A percentile compares a stretch with the other conserved stretches of the same genome.
Evolutionary conservation across 768 basidiomycete genomes (phyloP).

Genomic region (Hortiboletus flavorubellus): DNA sequence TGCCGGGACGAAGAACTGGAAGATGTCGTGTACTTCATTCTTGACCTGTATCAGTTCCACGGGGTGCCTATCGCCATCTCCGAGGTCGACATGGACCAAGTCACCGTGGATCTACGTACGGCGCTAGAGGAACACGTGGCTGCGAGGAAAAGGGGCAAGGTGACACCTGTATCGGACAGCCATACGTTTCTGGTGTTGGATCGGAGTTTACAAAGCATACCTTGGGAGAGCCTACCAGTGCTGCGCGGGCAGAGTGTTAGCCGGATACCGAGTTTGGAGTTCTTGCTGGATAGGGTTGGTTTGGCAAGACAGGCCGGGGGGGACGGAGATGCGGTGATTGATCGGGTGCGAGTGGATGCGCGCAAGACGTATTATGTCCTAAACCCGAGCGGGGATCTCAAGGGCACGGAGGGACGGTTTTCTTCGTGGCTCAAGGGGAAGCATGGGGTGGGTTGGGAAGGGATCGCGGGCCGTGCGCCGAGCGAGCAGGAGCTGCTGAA

Average conservation of each 20-base stretch:
- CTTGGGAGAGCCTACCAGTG: conserved; percentile 94
- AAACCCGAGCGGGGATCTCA: conserved; percentile 91
- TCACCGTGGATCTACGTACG: conserved; percentile 78
- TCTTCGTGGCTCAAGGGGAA: conserved; percentile 72
- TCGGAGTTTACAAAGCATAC: conserved; percentile 82
- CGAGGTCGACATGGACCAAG: conserved; percentile 88
- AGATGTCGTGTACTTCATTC: conserved; percentile 88
- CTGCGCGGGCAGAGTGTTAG: conserved; percentile 83
- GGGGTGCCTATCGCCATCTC: conserved; percentile 85
- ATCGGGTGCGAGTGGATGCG: conserved; percentile 58
- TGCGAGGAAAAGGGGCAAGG: conserved; percentile 31
- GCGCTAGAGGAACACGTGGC: conserved; percentile 71
- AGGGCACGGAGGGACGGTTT: conserved; percentile 80
- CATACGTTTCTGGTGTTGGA: conserved; percentile 90
- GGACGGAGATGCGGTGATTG: conserved; percentile 26
- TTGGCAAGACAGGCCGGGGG: conserved; percentile 45
- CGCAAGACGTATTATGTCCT: conserved; percentile 77
- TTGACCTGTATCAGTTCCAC: conserved; percentile 93
- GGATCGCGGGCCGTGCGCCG: conserved; percentile 69
- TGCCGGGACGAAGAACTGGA: conserved; percentile 93
- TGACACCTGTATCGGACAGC: conserved; percentile 41
- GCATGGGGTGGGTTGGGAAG: conserved; percentile 77
- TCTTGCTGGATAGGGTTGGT: conserved; percentile 78
- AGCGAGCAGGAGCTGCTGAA: conserved; percentile 81
- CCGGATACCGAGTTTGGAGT: conserved; percentile 87